These are phyloP conservation scores for Solanum gracilifrons DNA, from an alignment of 257 asterid genomes.

Conservation along the genomic window DNA sequence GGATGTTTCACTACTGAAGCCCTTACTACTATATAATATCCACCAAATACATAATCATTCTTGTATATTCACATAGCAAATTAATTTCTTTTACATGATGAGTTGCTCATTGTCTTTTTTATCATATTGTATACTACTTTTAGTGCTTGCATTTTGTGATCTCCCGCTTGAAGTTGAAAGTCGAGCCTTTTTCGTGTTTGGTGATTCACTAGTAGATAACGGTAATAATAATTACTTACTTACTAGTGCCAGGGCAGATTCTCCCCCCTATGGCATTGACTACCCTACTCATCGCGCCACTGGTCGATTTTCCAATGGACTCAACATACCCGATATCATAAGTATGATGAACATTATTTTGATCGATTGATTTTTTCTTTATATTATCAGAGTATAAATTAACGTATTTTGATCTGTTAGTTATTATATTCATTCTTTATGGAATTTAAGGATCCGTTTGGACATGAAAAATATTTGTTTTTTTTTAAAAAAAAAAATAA, in stretches of 20 bases:
- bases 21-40: not conserved
- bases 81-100: slow-evolving; percentile 17
- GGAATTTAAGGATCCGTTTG: not conserved
- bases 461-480: too few species aligned
- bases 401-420: not conserved
- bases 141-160: slow-evolving; percentile 12
- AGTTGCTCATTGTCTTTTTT: slow-evolving; percentile 12
- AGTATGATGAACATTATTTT: slow-evolving; percentile 14
- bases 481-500: too few species aligned
- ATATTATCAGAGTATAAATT: not conserved
- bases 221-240: slow-evolving; percentile 76
- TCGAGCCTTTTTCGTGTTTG: slow-evolving; percentile 77
- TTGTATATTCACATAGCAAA: not conserved
- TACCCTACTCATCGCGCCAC: slow-evolving; percentile 65
- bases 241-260: slow-evolving; percentile 74
- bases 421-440: not conserved
- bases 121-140: slow-evolving; percentile 1
- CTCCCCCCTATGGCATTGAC: slow-evolving; percentile 87
- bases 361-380: not conserved
- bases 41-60: not conserved
- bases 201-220: slow-evolving; percentile 78
- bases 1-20: not conserved
- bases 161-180: slow-evolving; percentile 16
- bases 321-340: slow-evolving; percentile 71
- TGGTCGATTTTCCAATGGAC: slow-evolving; percentile 90